A percentile compares a stretch with the other conserved stretches of the same genome.
Evolutionary conservation across 1,139 yeast species (phyloP).

Genomic region (Meyerozyma sp.): DNA sequence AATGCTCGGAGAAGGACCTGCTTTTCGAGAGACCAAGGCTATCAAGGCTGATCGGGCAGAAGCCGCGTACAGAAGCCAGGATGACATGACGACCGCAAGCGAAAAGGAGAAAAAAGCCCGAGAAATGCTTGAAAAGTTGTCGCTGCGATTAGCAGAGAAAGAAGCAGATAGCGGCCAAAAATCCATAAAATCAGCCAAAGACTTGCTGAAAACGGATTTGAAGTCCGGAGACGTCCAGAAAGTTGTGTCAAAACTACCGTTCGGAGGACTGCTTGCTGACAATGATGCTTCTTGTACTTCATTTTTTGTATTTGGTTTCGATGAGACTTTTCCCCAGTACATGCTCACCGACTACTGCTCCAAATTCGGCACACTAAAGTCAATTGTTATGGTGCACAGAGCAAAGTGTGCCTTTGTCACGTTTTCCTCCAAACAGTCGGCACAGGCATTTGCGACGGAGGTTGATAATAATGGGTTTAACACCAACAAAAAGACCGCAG

Average conservation of each 20-base stretch:
- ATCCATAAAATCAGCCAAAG: constrained; percentile 1
- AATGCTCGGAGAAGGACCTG: constrained; percentile 3
- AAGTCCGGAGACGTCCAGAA: constrained; percentile 41
- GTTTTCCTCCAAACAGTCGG: constrained; percentile 44
- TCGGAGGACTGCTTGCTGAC: constrained; percentile 50
- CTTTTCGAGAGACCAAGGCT: constrained; percentile 41
- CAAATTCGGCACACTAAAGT: constrained; percentile 40
- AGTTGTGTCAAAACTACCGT: constrained; percentile 52
- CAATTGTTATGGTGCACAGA: constrained; percentile 50
- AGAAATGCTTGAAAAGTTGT: constrained; percentile 33
- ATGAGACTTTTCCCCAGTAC: constrained; percentile 62
- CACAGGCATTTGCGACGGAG: constrained; percentile 48
- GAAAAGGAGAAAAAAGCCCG: constrained; percentile 23
- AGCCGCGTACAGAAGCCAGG: constrained; percentile 13
- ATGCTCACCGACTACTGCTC: constrained; percentile 46
- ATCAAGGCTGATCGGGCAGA: constrained; percentile 34
- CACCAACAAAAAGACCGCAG: constrained; percentile 25
- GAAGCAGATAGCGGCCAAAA: constrained; percentile 1
- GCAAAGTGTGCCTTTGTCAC: constrained; percentile 65
- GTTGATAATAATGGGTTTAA: constrained; percentile 26
- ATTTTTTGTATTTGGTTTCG: constrained; percentile 70
- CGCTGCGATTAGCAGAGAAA: constrained; percentile 27
- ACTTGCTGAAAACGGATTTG: constrained; percentile 13
- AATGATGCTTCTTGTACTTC: constrained; percentile 39
- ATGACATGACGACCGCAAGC: constrained; percentile 10